phyloP scores from a whole-genome alignment of 2,329 filamentous ascomycete species.

The Aspergillus sp. region DNA sequence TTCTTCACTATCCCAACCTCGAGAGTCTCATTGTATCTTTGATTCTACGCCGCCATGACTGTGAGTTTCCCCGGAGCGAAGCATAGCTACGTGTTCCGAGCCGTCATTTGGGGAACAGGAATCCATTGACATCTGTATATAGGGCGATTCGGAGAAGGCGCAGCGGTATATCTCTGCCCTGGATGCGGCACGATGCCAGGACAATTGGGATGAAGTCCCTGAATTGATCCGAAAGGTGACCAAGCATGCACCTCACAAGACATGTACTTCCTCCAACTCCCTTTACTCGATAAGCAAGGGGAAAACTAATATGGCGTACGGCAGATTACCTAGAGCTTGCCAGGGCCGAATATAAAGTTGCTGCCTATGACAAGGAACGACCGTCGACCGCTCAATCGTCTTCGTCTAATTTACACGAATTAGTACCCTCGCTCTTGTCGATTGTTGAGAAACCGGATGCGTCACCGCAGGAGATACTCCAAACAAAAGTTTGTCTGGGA shows the following conservation, averaged over 20 bases:
- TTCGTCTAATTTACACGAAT: slow-evolving; percentile 37
- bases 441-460: slow-evolving; percentile 54
- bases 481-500: slow-evolving; percentile 74
- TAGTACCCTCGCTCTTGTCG: slow-evolving; percentile 35
- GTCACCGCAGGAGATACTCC: slow-evolving; percentile 54
- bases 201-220: slow-evolving; percentile 76
- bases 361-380: slow-evolving; percentile 43
- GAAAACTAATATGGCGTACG: slow-evolving; percentile 8
- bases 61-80: slow-evolving; percentile 9
- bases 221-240: slow-evolving; percentile 88
- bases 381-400: slow-evolving; percentile 23
- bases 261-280: slow-evolving; percentile 53
- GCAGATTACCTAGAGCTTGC: slow-evolving; percentile 64
- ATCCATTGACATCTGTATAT: slow-evolving; percentile 15
- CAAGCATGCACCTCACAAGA: slow-evolving; percentile 81
- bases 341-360: slow-evolving; percentile 61
- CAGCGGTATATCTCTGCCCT: slow-evolving; percentile 73
- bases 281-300: slow-evolving; percentile 9
- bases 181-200: slow-evolving; percentile 80
- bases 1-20: slow-evolving; percentile 9
- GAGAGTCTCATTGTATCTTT: slow-evolving; percentile 8
- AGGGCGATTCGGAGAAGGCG: slow-evolving; percentile 64
- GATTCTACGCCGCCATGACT: slow-evolving; percentile 12
- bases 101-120: no score
- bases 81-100: slow-evolving; percentile 1